Base-by-base conservation (phyloP, 371 early-diverging fungal species). In the Fennellomyces sp. region DNA sequence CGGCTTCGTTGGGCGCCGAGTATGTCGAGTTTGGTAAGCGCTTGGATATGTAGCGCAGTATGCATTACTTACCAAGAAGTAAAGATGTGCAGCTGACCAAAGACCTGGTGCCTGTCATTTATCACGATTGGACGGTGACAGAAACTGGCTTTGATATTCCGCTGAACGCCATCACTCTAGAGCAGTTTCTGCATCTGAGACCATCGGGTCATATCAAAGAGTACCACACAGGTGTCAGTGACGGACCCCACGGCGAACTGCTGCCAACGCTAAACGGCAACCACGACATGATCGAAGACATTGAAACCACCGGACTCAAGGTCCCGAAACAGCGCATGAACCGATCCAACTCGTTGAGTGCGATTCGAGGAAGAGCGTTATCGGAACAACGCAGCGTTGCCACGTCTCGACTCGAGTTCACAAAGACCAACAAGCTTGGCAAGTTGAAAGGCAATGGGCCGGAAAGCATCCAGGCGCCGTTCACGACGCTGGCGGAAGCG, bases 61-160 rank as follows among this genome's bases (percentile, higher is more conserved):
- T 27, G 25, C 21, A 0, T 6, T 38, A 27, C 15, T 25, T 0
- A 19, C 3, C 11, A 15, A 15, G 8, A n/a, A 19, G 12, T 23
- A 26, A 69, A 89, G 94, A 98, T 75, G 96, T 97, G 19, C 99
- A 99, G 78, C 69, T 99, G 57, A 96, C 97, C 6, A 92, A 91
- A 62, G 98, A 99, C 68, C 61, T 81, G 50, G 88, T 90, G 0
- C 96, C 96, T 10, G 93, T 99, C 4, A 77, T 99, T 47, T 97
- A 97, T 70, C 99, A 99, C 64, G 97, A 99, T 76, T 96, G 92
- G 89, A 88, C 85, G 0, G 88, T 94, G 19, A 87, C 91, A 1
- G 96, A 95, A 67, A 91, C 91, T n/a, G 94, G 95, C 0, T 72
- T 88, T 53, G 91, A 89, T 58, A 82, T 92, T 27, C 92, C 94